Evolutionary conservation across 495 filamentous ascomycete species (phyloP).

Genomic region (Podospora comata): DNA sequence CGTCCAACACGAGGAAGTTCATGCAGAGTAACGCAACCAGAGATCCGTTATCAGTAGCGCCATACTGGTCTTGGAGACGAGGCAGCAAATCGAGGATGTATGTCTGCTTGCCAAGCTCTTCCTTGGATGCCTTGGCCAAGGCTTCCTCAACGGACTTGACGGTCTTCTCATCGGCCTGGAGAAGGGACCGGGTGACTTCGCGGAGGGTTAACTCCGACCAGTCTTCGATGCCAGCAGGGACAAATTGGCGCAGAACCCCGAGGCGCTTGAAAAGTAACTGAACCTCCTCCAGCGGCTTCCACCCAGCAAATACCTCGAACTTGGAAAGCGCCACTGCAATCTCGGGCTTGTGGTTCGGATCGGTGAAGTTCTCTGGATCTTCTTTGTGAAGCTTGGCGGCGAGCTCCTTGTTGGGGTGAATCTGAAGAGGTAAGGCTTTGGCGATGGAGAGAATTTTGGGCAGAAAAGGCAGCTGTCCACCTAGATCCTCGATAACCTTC

Average conservation of each 20-base stretch:
- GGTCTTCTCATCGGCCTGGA: constrained; percentile 50
- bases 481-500: constrained; percentile 60
- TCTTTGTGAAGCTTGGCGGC: constrained; percentile 59
- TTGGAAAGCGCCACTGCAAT: constrained; percentile 72
- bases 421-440: constrained; percentile 78
- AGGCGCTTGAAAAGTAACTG: constrained; percentile 51
- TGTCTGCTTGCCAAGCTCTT: constrained; percentile 40
- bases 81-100: constrained; percentile 63
- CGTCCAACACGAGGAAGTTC: constrained; percentile 66
- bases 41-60: constrained; percentile 55
- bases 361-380: constrained; percentile 63
- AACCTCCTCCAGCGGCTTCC: constrained; percentile 64
- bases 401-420: constrained; percentile 69
- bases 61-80: constrained; percentile 64
- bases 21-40: constrained; percentile 66
- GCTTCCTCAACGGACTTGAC: constrained; percentile 50
- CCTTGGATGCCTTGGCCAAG: constrained; percentile 45
- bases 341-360: constrained; percentile 79
- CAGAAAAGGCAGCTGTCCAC: constrained; percentile 65
- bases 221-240: constrained; percentile 38
- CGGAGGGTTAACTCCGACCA: constrained; percentile 64
- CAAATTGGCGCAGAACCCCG: constrained; percentile 49
- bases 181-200: constrained; percentile 53
- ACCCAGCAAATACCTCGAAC: constrained; percentile 78
- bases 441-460: constrained; percentile 78